Percentiles rank a stretch among this genome's conserved stretches.
Conservation (phyloP, 225 moss, liverwort and hornwort species). For the Rhytidiadelphus loreus region DNA sequence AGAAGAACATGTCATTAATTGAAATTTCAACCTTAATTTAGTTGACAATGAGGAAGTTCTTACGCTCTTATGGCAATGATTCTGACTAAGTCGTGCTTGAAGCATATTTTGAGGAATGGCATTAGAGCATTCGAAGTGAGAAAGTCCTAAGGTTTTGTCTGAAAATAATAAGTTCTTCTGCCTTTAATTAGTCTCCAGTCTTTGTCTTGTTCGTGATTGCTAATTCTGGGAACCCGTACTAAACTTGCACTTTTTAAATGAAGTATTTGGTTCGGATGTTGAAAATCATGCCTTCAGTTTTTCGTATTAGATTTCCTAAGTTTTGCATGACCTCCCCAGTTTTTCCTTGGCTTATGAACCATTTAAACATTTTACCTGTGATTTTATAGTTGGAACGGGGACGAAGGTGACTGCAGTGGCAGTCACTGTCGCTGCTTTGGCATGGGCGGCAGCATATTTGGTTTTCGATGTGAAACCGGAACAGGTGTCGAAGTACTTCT, state of each 20-base stretch:
- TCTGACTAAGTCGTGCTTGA: not conserved
- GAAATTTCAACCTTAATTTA: not conserved
- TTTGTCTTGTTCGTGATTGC: not conserved
- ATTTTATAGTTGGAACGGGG: slow-evolving; percentile 24
- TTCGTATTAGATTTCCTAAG: not conserved
- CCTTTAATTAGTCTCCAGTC: not conserved
- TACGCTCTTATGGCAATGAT: not conserved
- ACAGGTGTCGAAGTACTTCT: slow-evolving; percentile 10
- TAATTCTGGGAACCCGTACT: not conserved
- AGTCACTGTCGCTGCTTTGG: slow-evolving; percentile 41
- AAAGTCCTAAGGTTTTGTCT: not conserved
- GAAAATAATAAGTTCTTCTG: not conserved
- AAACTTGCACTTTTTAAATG: not conserved
- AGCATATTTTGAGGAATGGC: not conserved
- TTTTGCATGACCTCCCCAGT: not conserved
- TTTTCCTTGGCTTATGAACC: not conserved
- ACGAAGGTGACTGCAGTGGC: slow-evolving; percentile 36
- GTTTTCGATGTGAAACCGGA: slow-evolving; percentile 19
- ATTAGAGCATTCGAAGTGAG: not conserved
- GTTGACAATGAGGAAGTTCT: not conserved
- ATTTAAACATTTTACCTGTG: not conserved
- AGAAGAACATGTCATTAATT: not conserved
- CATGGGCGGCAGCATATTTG: slow-evolving; percentile 28
- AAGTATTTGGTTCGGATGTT: not conserved
- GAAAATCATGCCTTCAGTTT: not conserved